phyloP scores from a whole-genome alignment of 805 yeast species.

The Yarrowia phangngaensis region DNA sequence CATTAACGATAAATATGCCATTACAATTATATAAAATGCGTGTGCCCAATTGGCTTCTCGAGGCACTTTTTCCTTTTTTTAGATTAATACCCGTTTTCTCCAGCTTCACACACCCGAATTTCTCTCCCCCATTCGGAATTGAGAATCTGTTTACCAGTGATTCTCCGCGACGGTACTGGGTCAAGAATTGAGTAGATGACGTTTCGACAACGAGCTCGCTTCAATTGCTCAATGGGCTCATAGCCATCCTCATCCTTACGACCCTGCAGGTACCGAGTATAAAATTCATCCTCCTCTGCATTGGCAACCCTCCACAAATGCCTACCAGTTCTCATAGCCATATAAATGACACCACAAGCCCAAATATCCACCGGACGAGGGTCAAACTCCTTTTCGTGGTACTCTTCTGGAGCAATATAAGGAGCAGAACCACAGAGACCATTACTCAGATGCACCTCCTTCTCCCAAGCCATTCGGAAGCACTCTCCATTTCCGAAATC shows the following conservation, averaged over 20 bases:
- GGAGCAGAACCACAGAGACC: slow-evolving; percentile 91
- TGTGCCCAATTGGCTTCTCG: too few relatives aligned
- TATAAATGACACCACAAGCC: slow-evolving; percentile 78
- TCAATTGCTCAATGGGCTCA: slow-evolving; percentile 82
- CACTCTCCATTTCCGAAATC: slow-evolving; percentile 94
- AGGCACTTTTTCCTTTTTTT: too few relatives aligned
- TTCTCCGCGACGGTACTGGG: slow-evolving; percentile 82
- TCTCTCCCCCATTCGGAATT: slow-evolving; percentile 96
- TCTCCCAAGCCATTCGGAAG: slow-evolving; percentile 86
- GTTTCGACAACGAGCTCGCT: slow-evolving; percentile 84
- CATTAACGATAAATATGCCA: slow-evolving; percentile 14
- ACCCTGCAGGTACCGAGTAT: slow-evolving; percentile 65
- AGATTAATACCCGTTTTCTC: slow-evolving; percentile 43
- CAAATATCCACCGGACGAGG: slow-evolving; percentile 81
- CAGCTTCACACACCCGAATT: slow-evolving; percentile 73
- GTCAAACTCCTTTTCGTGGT: slow-evolving; percentile 55
- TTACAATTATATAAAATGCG: slow-evolving; percentile 22
- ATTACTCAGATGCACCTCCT: slow-evolving; percentile 57
- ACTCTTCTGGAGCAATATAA: slow-evolving; percentile 91
- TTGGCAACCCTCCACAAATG: slow-evolving; percentile 85
- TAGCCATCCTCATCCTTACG: slow-evolving; percentile 82
- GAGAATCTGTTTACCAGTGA: slow-evolving; percentile 80
- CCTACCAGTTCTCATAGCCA: slow-evolving; percentile 85
- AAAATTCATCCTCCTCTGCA: slow-evolving; percentile 74
- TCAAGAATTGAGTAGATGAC: slow-evolving; percentile 91